These are phyloP conservation scores for Nicotiana sylvestris DNA, from an alignment of 257 asterid genomes.

Conservation along the genomic window DNA sequence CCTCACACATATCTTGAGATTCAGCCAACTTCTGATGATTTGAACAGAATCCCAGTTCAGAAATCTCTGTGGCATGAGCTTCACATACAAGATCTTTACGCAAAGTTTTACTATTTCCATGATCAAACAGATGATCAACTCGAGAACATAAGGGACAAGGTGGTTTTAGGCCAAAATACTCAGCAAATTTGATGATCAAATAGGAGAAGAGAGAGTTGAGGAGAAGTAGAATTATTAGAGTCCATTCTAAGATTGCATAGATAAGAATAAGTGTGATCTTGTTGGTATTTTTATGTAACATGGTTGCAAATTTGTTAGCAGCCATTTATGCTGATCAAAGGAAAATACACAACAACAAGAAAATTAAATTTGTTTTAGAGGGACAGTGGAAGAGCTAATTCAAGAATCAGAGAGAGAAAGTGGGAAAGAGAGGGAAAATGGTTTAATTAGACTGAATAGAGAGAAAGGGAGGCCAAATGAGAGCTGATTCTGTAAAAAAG, in stretches of 20 bases:
- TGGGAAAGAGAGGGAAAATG: slow-evolving; percentile 6
- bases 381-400: slow-evolving; percentile 10
- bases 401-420: slow-evolving; percentile 14
- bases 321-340: slow-evolving; percentile 43
- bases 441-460: slow-evolving; percentile 36
- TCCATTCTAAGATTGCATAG: slow-evolving; percentile 87
- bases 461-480: slow-evolving; percentile 34
- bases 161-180: slow-evolving; percentile 65
- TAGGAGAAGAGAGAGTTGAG: slow-evolving; percentile 74
- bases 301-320: slow-evolving; percentile 82
- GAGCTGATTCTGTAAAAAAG: slow-evolving; percentile 43
- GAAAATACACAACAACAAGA: slow-evolving; percentile 28
- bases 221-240: slow-evolving; percentile 59
- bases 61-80: slow-evolving; percentile 62
- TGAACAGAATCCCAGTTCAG: slow-evolving; percentile 58
- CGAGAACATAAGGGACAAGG: slow-evolving; percentile 88
- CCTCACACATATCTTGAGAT: slow-evolving; percentile 65
- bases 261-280: slow-evolving; percentile 62
- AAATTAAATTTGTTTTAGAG: neutral
- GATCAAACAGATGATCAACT: slow-evolving; percentile 63
- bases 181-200: slow-evolving; percentile 70
- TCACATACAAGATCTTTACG: slow-evolving; percentile 73
- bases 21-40: slow-evolving; percentile 61
- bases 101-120: slow-evolving; percentile 30
- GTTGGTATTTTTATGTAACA: slow-evolving; percentile 71